Evolutionary conservation across 2,329 filamentous ascomycete genomes (phyloP).

Genomic region (Colletotrichum spaethianum): DNA sequence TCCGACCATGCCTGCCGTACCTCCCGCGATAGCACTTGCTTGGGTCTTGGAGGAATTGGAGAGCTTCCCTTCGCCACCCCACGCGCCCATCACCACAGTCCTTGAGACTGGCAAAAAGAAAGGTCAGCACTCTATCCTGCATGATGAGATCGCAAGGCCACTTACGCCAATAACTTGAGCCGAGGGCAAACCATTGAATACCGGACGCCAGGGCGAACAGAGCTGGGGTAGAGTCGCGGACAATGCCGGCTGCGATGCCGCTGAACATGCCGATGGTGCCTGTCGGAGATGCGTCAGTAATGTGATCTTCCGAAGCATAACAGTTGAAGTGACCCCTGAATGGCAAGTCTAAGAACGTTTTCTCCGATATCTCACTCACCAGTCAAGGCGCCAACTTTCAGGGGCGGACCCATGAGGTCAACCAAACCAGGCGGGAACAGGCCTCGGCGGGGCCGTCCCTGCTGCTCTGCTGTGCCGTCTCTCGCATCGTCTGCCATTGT

Average conservation of each 20-base stretch:
- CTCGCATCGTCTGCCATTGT: conserved; percentile 39
- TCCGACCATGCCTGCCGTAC: conserved; percentile 74
- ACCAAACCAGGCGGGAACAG: conserved; percentile 60
- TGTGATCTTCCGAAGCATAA: neutral
- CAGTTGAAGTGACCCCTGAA: neutral
- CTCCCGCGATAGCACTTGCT: conserved; percentile 80
- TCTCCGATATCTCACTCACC: conserved; percentile 58
- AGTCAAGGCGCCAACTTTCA: conserved; percentile 72
- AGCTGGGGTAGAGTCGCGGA: conserved; percentile 76
- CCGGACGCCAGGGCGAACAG: conserved; percentile 81
- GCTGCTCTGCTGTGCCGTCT: conserved; percentile 10
- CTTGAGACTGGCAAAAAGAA: conserved; percentile 59
- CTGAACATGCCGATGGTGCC: conserved; percentile 73
- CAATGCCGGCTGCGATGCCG: conserved; percentile 79
- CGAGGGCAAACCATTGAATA: conserved; percentile 85
- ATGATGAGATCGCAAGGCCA: conserved; percentile 28
- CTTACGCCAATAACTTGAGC: conserved; percentile 82
- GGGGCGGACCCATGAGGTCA: conserved; percentile 63
- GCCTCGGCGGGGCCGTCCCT: conserved; percentile 48
- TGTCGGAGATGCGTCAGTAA: conserved; percentile 49
- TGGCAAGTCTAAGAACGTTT: neutral
- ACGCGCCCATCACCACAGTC: conserved; percentile 61
- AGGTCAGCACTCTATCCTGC: conserved; percentile 30
- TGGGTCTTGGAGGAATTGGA: conserved; percentile 72
- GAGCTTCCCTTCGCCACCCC: conserved; percentile 66